Evolutionary conservation across 805 yeast species (phyloP), one percentile per base, ranked within the genome.

Genomic region (Candida insectorum): DNA sequence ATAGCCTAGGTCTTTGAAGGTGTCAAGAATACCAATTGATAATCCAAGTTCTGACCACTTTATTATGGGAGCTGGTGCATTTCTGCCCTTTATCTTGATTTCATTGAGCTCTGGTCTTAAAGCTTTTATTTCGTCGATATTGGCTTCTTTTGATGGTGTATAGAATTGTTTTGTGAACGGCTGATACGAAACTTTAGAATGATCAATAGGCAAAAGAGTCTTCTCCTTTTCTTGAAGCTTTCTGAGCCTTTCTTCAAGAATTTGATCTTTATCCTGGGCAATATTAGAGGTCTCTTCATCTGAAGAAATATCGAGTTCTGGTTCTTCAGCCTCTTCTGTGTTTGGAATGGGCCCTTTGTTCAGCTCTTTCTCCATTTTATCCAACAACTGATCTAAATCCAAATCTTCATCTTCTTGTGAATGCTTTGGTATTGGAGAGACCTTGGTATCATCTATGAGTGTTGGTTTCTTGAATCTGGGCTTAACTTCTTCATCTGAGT

Each of bases 11-110:
- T 71, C 65, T 2, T 65, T 62, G 5, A 91, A 62, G 0, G 77
- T 68, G 2, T 69, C 58, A 62, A 76, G 64, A 1, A 80, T 67
- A 1, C 70, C 65, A 0, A 75, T 58, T 0, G 95, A 81, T 1
- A 93, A 63, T 0, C 96, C 96, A 35, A 88, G 62, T 41, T 86
- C 91, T 3, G 83, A 67, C 94, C 97, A 91, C 34, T 75, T 74
- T 25, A 69, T 48, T 0, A 87, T 75, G 0, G 97, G 96, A 16
- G 68, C 65, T 1, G 82, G 79, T 26, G 76, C 70, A 25, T 64
- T 52, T 0, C 47, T 41, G 0, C 95, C 95, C 31, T 74, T 58
- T 2, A 85, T 77, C 30, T 73, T 73, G 20, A 87, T 79, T n/a
- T 82, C 81, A 39, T 79, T 88, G 26, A 78, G 49, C 8, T 50